Base-by-base conservation (phyloP, 768 basidiomycete species). In the Tricholoma flavovirens region DNA sequence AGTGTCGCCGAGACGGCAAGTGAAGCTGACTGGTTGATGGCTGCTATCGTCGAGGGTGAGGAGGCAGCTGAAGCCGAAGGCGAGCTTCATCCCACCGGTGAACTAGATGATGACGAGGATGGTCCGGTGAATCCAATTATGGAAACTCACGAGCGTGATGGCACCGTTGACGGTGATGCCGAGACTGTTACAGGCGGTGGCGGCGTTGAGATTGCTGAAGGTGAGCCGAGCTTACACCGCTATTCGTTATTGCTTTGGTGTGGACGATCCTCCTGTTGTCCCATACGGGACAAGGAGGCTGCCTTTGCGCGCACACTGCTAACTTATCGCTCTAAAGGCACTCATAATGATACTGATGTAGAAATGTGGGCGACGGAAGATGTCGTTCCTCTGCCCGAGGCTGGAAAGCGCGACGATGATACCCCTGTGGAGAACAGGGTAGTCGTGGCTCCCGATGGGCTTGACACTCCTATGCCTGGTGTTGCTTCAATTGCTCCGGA, bases 1-100 rank as follows among this genome's bases (percentile, higher is more conserved):
- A 82, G 82, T 74, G 80, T 75, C 54, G 82, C 88, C 50, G 87
- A 88, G 61, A 86, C 87, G 50, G 78, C 82, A 32, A 89, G 87
- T 70, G 90, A 92, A 69, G 85, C 77, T 53, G 90, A 92, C 71
- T 92, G 90, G 90, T 76, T 91, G 42, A 91, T 92, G 90, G 90
- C 88, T 67, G 89, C 90, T 51, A 92, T 91, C 63, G 84, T 79
- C 55, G 86, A 85, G 67, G 85, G 81, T 62, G 85, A 84, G 63
- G 83, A 75, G 55, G 86, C 83, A 56, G 78, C 67, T n/a, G 76
- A 75, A 54, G 66, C 71, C n/a, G 73, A 66, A n/a, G 65, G 63
- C 56, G 71, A 74, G 58, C 71, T 74, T 66, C 75, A 76, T 56
- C 67, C 62, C 59, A 69, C 61, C 24, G 60, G 57, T 58, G 77